Evolutionary conservation across 768 basidiomycete species (phyloP).

Genomic region (Cubamyces sp.): DNA sequence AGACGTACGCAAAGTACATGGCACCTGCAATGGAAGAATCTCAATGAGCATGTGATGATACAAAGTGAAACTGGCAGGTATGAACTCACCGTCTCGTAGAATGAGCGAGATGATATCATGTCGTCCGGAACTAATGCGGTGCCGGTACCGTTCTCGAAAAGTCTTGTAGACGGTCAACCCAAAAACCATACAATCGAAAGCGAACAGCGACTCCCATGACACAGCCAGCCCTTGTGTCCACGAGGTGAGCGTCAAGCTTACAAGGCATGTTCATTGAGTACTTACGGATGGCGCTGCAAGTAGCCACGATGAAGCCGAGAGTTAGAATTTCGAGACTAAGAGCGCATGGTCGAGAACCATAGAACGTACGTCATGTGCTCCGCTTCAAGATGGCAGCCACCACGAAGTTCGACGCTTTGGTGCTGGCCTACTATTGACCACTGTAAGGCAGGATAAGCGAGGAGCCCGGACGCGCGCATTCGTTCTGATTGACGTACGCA

Average conservation of each 20-base stretch:
- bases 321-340: background rate
- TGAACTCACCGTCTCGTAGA: conserved; percentile 51
- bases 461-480: background rate
- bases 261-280: background rate
- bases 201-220: conserved; percentile 56
- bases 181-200: conserved; percentile 53
- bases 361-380: conserved; percentile 31
- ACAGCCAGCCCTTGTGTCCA: conserved; percentile 33
- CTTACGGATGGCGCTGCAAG: conserved; percentile 31
- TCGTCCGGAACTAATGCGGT: conserved; percentile 30
- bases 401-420: conserved; percentile 14
- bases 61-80: too few species aligned
- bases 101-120: conserved; percentile 45
- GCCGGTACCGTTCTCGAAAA: conserved; percentile 36
- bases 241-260: background rate
- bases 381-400: conserved; percentile 29
- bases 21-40: conserved; percentile 41
- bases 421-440: conserved; percentile 48
- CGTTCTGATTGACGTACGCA: conserved; percentile 38
- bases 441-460: conserved; percentile 31
- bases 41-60: background rate
- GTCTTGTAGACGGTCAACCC: conserved; percentile 52
- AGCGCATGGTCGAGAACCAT: background rate
- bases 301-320: background rate
- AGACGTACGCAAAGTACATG: conserved; percentile 56